Evolutionary conservation across 805 yeast genomes (phyloP), one percentile per base, ranked within the genome.

Genomic region (Middelhovenomyces tepae): DNA sequence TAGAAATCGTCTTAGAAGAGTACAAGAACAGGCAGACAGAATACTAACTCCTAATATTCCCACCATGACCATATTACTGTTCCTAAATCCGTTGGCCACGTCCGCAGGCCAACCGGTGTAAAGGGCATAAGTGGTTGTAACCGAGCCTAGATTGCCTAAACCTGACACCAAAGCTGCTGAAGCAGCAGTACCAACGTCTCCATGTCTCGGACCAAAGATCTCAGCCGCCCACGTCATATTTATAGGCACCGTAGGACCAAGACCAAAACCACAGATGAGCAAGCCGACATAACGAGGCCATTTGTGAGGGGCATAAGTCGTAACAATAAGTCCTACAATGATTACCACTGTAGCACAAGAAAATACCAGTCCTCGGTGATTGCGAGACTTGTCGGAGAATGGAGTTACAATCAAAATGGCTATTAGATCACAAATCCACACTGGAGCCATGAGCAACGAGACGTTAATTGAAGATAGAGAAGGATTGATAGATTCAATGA

Each of bases 211-310:
- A 5, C 68, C 70, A 61, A 83, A 78, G 30, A 81, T 78, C 47
- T 80, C 87, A 1, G 87, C 74, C 0, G 86, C 58, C 79, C 82
- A 73, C 1, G 94, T 71, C 94, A 84, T 84, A 47, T 77, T 69
- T 23, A 80, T 83, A 17, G 95, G 94, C 9, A 83, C 93, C 0
- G 95, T 84, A 14, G 94, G 91, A 7, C 95, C 95, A 31, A 84
- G 65, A 1, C 95, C 95, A 45, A 77, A 80, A 0, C 95, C 95
- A 5, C 83, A 75, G 50, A 84, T 75, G 40, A 84, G 64, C 34
- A 84, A 63, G 1, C 95, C 95, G 5, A 74, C 93, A 53, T 82
- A 84, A 46, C 73, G 70, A 37, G 71, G 66, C 95, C 95, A 84
- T 17, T 74, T 59, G 3, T 75, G 77, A 7, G 63, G 61, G 1